A percentile compares a stretch with the other conserved stretches of the same genome.
Conservation (phyloP, 129 eudicot genomes). For the Escallonia herrerae region DNA sequence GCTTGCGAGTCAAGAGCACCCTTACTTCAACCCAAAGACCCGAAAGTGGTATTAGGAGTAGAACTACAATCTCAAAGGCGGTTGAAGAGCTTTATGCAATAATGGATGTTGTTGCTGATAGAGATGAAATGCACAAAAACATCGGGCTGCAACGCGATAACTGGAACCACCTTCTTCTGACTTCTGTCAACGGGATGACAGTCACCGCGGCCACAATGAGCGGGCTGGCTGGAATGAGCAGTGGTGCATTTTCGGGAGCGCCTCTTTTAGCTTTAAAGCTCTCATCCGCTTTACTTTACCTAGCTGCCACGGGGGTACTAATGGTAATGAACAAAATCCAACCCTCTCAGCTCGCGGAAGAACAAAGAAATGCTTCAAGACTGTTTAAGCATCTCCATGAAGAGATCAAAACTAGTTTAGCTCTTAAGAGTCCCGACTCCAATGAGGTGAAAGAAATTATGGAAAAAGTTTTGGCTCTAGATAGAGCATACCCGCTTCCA, state of each 20-base stretch:
- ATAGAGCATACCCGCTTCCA: slow-evolving; percentile 8
- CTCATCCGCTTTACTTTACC: background rate
- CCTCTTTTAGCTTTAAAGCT: background rate
- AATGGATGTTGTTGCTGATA: slow-evolving; percentile 1
- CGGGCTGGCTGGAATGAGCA: background rate
- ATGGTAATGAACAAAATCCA: slow-evolving; percentile 3
- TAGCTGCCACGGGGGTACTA: background rate
- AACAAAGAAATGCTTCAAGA: slow-evolving; percentile 1
- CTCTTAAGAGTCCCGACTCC: background rate
- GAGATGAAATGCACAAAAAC: slow-evolving; percentile 10
- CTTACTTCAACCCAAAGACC: background rate
- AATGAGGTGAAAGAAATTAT: background rate
- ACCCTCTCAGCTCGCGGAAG: background rate
- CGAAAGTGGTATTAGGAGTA: background rate
- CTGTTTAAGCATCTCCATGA: background rate
- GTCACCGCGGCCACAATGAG: background rate
- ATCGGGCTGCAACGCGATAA: background rate
- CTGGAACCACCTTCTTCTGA: slow-evolving; percentile 5
- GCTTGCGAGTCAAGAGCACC: background rate
- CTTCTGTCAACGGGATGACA: slow-evolving; percentile 1
- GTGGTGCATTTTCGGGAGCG: background rate
- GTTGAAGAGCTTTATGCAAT: background rate
- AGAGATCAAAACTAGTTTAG: background rate
- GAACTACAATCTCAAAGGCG: background rate
- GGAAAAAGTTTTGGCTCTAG: slow-evolving; percentile 8